Conservation (phyloP, 208 protist genomes). For the Trypanosoma melophagium region DNA sequence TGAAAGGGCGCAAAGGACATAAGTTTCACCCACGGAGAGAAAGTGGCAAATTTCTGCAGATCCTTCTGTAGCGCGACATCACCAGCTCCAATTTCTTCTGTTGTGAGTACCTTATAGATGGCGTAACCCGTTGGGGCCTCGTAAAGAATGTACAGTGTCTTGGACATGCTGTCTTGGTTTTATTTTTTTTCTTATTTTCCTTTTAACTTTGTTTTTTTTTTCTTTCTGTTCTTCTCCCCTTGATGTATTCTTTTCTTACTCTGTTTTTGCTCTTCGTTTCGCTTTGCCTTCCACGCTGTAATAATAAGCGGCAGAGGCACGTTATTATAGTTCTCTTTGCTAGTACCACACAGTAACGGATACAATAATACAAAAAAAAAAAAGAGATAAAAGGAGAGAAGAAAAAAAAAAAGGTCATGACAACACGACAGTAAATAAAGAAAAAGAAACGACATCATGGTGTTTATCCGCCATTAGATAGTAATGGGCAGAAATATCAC, state of each 20-base stretch:
- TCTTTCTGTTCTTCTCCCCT: too few relatives aligned
- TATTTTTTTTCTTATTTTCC: background rate
- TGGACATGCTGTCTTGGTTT: slow-evolving; percentile 56
- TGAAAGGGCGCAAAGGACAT: slow-evolving; percentile 96
- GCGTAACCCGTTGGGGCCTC: slow-evolving; percentile 97
- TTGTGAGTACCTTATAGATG: slow-evolving; percentile 93
- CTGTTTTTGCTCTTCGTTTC: too few relatives aligned
- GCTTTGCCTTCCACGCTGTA: too few relatives aligned
- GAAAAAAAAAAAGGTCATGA: background rate
- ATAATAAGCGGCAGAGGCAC: too few relatives aligned
- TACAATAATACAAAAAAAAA: background rate
- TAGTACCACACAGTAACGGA: background rate
- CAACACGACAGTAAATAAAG: background rate
- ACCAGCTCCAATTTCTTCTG: slow-evolving; percentile 94
- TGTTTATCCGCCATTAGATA: too few relatives aligned
- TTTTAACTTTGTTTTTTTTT: background rate
- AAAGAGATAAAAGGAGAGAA: background rate
- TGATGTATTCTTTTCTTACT: too few relatives aligned
- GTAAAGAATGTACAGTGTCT: slow-evolving; percentile 93
- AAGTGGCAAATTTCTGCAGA: slow-evolving; percentile 91
- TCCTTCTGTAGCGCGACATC: slow-evolving; percentile 91
- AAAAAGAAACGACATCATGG: background rate
- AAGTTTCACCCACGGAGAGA: slow-evolving; percentile 95
- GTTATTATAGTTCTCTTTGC: too few relatives aligned
- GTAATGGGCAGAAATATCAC: too few relatives aligned